These are phyloP conservation scores for Esteya vermicola DNA, from an alignment of 2,329 filamentous ascomycete genomes.

Conservation along the genomic window DNA sequence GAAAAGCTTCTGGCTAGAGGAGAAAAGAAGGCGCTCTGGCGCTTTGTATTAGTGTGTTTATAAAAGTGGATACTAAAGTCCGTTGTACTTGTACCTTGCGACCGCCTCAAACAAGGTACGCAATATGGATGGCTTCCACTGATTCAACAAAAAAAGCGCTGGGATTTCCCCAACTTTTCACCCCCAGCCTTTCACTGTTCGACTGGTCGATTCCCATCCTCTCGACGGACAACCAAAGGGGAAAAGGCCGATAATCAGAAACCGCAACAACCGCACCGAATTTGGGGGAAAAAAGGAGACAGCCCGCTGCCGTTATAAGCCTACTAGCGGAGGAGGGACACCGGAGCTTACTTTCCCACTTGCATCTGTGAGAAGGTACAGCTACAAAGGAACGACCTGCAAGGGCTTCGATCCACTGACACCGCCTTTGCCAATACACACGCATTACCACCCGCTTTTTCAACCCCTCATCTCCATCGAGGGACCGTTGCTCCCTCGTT, in stretches of 20 bases:
- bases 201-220: background rate
- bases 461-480: too few species aligned
- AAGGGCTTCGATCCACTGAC: background rate
- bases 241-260: background rate
- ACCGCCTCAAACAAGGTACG: too few species aligned
- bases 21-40: too few species aligned
- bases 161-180: conserved; percentile 18
- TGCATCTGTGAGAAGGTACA: background rate
- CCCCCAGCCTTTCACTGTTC: background rate
- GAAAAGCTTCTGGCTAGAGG: too few species aligned
- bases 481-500: background rate
- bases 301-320: too few species aligned
- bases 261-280: background rate
- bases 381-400: background rate
- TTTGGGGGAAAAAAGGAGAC: background rate
- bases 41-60: too few species aligned
- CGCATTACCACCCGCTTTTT: background rate
- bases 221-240: background rate
- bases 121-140: too few species aligned
- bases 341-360: background rate
- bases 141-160: conserved; percentile 13
- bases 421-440: background rate
- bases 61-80: too few species aligned
- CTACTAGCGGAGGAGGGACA: too few species aligned
- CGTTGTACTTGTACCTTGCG: too few species aligned